Percentiles rank a stretch among this genome's conserved stretches.
Conservation (phyloP, 805 yeast genomes). For the Jamesozyma jinghongensis region DNA sequence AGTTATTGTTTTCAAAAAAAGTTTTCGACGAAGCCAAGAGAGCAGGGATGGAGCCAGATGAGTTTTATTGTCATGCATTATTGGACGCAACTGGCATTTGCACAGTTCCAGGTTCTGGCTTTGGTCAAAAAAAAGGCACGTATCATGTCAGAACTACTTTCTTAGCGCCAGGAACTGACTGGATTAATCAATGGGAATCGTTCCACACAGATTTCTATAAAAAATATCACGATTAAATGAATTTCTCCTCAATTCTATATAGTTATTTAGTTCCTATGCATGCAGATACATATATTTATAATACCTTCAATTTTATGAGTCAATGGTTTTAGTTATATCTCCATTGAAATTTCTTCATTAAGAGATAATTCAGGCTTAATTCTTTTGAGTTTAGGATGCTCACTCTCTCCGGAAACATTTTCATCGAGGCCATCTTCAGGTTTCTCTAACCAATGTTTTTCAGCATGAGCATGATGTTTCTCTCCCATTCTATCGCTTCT, state of each 20-base stretch:
- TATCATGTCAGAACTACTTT: constrained; percentile 93
- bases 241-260: neutral
- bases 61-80: constrained; percentile 74
- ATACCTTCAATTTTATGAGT: neutral
- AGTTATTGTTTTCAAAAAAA: constrained; percentile 52
- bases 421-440: too few relatives aligned
- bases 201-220: constrained; percentile 71
- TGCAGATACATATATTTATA: neutral
- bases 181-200: constrained; percentile 67
- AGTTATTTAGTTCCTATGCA: neutral
- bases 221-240: constrained; percentile 34
- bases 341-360: constrained; percentile 1
- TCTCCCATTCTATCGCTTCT: too few relatives aligned
- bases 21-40: constrained; percentile 54
- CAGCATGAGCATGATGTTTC: too few relatives aligned
- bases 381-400: too few relatives aligned
- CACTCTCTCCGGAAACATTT: too few relatives aligned
- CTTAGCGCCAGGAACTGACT: constrained; percentile 87
- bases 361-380: neutral
- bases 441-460: too few relatives aligned
- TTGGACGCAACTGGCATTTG: constrained; percentile 88
- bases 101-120: constrained; percentile 95
- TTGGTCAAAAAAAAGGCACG: constrained; percentile 85
- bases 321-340: neutral
- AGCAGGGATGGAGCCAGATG: constrained; percentile 60